phyloP scores from a whole-genome alignment of 2,329 filamentous ascomycete species.

The Balansia obtecta region DNA sequence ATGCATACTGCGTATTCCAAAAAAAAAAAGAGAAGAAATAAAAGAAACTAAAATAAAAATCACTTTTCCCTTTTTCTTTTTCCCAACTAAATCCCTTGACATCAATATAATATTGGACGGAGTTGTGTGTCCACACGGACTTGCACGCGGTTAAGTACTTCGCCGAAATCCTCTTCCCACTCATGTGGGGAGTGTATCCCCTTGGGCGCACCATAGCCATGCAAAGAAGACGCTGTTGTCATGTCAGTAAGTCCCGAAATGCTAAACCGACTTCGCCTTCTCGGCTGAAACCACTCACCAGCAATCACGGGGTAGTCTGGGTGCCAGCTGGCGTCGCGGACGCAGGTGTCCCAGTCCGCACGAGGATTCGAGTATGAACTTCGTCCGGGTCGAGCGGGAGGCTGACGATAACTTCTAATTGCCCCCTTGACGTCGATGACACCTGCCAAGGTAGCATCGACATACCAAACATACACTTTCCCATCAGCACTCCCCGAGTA shows the following conservation, averaged over 20 bases:
- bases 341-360: constrained; percentile 75
- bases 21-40: too few species aligned
- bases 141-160: too few species aligned
- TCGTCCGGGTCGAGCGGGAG: too few species aligned
- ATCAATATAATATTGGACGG: too few species aligned
- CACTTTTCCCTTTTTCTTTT: too few species aligned
- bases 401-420: too few species aligned
- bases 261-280: background rate
- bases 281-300: constrained; percentile 27
- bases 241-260: background rate
- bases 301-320: constrained; percentile 70
- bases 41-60: too few species aligned
- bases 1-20: too few species aligned
- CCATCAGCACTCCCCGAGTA: constrained; percentile 88
- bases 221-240: constrained; percentile 62
- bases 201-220: constrained; percentile 58
- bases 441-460: constrained; percentile 74
- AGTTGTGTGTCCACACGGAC: constrained; percentile 48
- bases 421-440: constrained; percentile 65
- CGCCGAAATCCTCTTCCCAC: too few species aligned
- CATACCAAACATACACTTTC: constrained; percentile 81
- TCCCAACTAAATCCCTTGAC: too few species aligned
- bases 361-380: too few species aligned
- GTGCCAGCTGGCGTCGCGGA: constrained; percentile 86
- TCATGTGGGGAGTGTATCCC: constrained; percentile 71